phyloP scores from a whole-genome alignment of 1,139 yeast genomes.

The Geotrichum reessii region DNA sequence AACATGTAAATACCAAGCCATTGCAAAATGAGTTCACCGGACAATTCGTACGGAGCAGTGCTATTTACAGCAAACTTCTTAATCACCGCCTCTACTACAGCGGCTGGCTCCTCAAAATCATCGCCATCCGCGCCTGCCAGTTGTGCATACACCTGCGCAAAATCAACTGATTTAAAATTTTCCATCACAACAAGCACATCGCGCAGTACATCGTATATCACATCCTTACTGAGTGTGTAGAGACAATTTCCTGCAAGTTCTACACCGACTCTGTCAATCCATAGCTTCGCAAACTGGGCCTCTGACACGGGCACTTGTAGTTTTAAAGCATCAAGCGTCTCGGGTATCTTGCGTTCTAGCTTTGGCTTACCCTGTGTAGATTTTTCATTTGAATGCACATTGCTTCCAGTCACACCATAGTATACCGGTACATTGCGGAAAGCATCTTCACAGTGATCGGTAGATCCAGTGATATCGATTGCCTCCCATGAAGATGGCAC shows the following conservation, averaged over 20 bases:
- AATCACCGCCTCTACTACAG: conserved; percentile 45
- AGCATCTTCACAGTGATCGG: conserved; percentile 16
- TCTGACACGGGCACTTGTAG: conserved; percentile 52
- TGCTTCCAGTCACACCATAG: conserved; percentile 34
- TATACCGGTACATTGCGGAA: conserved; percentile 45
- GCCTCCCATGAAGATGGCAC: conserved; percentile 44
- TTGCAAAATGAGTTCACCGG: conserved; percentile 42
- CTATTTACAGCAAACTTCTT: conserved; percentile 40
- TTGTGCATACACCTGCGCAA: conserved; percentile 28
- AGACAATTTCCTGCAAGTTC: conserved; percentile 36
- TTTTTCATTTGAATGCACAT: neutral
- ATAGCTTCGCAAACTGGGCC: conserved; percentile 46
- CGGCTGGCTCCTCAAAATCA: conserved; percentile 28
- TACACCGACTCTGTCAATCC: conserved; percentile 57
- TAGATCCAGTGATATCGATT: conserved; percentile 31
- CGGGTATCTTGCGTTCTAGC: conserved; percentile 7
- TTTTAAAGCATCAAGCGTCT: conserved; percentile 40
- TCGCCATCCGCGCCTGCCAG: conserved; percentile 17
- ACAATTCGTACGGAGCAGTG: conserved; percentile 34
- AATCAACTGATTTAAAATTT: conserved; percentile 26
- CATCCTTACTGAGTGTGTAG: conserved; percentile 37
- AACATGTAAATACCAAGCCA: conserved; percentile 61
- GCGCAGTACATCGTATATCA: conserved; percentile 39
- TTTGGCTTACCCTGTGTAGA: neutral
- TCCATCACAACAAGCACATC: conserved; percentile 39